phyloP scores from a whole-genome alignment of 192 early-diverging fungal species.

The Kickxella alabastrina region DNA sequence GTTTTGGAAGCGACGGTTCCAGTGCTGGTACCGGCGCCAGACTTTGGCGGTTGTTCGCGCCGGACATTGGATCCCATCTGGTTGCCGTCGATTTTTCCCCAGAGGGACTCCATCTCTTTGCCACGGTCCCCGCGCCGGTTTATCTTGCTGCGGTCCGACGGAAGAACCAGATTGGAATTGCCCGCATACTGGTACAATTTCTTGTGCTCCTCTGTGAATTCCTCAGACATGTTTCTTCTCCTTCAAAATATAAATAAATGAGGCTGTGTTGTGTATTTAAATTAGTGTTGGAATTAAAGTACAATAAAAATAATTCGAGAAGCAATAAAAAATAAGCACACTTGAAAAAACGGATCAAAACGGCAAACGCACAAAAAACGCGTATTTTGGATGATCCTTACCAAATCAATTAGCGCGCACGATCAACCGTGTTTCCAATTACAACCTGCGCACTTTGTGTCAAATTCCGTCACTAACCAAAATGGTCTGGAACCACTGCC shows the following conservation, averaged over 20 bases:
- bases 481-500: too few species aligned
- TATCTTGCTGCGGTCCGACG: constrained; percentile 76
- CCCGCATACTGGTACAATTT: constrained; percentile 76
- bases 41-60: constrained; percentile 62
- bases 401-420: too few species aligned
- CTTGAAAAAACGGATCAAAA: too few species aligned
- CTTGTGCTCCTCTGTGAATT: constrained; percentile 48
- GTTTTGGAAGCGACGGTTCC: constrained; percentile 38
- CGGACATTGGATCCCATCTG: constrained; percentile 80
- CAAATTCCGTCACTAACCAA: too few species aligned
- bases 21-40: constrained; percentile 55
- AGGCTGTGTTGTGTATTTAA: not conserved
- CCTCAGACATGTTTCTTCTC: constrained; percentile 38
- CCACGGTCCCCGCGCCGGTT: constrained; percentile 88
- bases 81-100: constrained; percentile 78
- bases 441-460: too few species aligned
- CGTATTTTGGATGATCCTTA: not conserved
- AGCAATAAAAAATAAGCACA: not conserved
- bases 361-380: too few species aligned
- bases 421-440: too few species aligned
- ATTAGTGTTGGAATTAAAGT: not conserved
- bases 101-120: constrained; percentile 91
- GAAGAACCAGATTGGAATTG: constrained; percentile 94
- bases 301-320: not conserved
- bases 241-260: too few species aligned